A percentile compares a stretch with the other conserved stretches of the same genome.
Evolutionary conservation across 495 filamentous ascomycete genomes (phyloP).

Genomic region (Pseudotulostoma volvatum): DNA sequence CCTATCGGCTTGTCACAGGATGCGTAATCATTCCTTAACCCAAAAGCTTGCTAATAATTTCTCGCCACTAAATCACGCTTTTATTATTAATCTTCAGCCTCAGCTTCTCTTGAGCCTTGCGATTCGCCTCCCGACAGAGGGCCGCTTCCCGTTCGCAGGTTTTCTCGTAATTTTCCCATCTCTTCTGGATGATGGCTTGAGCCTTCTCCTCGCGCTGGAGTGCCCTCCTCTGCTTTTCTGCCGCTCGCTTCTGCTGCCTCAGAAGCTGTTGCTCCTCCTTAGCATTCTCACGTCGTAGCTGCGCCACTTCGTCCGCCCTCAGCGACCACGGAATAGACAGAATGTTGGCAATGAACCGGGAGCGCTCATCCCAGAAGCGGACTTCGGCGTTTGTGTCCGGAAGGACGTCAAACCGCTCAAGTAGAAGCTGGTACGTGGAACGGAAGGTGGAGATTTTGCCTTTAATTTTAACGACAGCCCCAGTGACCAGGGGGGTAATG

Average conservation of each 20-base stretch:
- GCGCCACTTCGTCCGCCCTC: constrained; percentile 33
- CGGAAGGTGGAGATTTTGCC: constrained; percentile 53
- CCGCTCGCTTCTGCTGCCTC: constrained; percentile 23
- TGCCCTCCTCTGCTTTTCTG: constrained; percentile 20
- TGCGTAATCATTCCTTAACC: no score
- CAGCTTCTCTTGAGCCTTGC: no score
- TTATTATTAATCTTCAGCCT: no score
- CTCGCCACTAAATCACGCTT: no score
- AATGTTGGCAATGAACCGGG: constrained; percentile 43
- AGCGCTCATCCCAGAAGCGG: constrained; percentile 52
- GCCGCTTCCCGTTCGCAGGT: constrained; percentile 20
- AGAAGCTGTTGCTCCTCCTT: constrained; percentile 22
- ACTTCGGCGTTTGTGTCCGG: constrained; percentile 60
- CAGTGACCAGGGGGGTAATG: constrained; percentile 40
- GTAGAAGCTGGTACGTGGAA: constrained; percentile 42
- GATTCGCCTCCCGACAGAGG: constrained; percentile 18
- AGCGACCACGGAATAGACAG: constrained; percentile 56
- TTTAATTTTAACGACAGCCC: constrained; percentile 60
- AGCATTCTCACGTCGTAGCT: constrained; percentile 35
- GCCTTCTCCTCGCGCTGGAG: constrained; percentile 23
- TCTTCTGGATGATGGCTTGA: constrained; percentile 16
- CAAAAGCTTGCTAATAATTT: no score
- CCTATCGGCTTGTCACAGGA: no score
- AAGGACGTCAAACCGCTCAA: constrained; percentile 47
- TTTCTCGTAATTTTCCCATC: constrained; percentile 27